Base-by-base conservation (phyloP, 2,329 filamentous ascomycete species). In the Hymenoscyphus scutula region DNA sequence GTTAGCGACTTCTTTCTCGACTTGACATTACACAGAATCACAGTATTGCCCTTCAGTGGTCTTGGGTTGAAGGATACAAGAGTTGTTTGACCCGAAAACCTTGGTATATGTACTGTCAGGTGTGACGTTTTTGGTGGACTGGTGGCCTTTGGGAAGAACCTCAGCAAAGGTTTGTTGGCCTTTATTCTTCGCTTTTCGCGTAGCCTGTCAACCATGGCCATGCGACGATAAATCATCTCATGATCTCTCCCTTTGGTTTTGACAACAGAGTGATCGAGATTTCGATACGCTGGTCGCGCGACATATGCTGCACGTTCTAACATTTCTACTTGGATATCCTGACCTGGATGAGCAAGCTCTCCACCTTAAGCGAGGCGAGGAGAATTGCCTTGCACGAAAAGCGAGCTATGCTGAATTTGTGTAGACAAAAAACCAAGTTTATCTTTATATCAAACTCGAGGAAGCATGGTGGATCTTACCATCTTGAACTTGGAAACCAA, bases 211-310 rank as follows among this genome's bases (percentile, higher is more conserved):
- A 72, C 73, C 54, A 72, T 69, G 19, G 71, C 74, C 15, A 68
- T 68, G 34, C 77, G 75, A 25, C 77, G 73, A 59, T 73, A 73
- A 15, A 69, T 67, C 45, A 68, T 64, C 60, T 76, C 71, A 48
- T 77, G 68, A 29, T 75, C 77, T 55, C 77, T 73, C 56, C 71
- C 72, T 68, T 77, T 75, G 38, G 78, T 67, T 59, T 74, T 73
- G 5, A 74, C 74, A 3, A 74, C 71, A 53, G 77, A 79, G 64
- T 77, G 76, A 30, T 71, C 73, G 27, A 79, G 70, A 51, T 70
- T 68, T 23, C 73, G 69, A 65, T 75, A 75, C 63, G 71, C 71
- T 32, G 57, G 15, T 48, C 65, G 68, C 54, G 70, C 67, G 59
- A 76, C 60, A 64, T 76, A 76, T 13, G 72, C 71, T 56, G 67